Evolutionary conservation across 116 monocot species (phyloP).

Genomic region (Iris pallida): DNA sequence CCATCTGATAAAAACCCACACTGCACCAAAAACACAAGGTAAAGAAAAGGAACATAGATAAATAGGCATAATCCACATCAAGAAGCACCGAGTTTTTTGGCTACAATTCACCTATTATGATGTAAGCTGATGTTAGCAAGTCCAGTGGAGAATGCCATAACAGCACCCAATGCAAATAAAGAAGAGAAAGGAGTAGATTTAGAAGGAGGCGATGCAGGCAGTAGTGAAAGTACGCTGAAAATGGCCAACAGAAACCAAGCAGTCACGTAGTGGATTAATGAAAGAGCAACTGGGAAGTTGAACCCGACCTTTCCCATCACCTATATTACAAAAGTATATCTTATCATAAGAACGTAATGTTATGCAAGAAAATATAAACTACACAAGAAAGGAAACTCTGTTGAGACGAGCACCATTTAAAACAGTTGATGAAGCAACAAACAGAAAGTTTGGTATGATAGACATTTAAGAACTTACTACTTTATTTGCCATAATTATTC

Average conservation of each 20-base stretch:
- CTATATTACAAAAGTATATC: slow-evolving; percentile 17
- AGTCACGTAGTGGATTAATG: slow-evolving; percentile 75
- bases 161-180: slow-evolving; percentile 76
- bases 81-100: neutral
- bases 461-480: slow-evolving; percentile 31
- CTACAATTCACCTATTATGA: slow-evolving; percentile 68
- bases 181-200: slow-evolving; percentile 89
- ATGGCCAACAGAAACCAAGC: slow-evolving; percentile 83
- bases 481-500: slow-evolving; percentile 92
- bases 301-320: slow-evolving; percentile 92
- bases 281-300: slow-evolving; percentile 86
- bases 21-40: slow-evolving; percentile 28
- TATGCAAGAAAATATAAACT: neutral
- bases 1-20: slow-evolving; percentile 97
- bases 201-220: slow-evolving; percentile 81
- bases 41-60: neutral
- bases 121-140: slow-evolving; percentile 91
- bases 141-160: slow-evolving; percentile 95
- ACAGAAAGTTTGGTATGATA: neutral
- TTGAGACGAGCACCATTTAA: too few species aligned
- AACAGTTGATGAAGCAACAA: too few species aligned
- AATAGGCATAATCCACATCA: neutral
- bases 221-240: slow-evolving; percentile 57
- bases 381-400: neutral
- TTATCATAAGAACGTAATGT: neutral